Conservation (phyloP, 345 rosid species). For the Balakata baccata region DNA sequence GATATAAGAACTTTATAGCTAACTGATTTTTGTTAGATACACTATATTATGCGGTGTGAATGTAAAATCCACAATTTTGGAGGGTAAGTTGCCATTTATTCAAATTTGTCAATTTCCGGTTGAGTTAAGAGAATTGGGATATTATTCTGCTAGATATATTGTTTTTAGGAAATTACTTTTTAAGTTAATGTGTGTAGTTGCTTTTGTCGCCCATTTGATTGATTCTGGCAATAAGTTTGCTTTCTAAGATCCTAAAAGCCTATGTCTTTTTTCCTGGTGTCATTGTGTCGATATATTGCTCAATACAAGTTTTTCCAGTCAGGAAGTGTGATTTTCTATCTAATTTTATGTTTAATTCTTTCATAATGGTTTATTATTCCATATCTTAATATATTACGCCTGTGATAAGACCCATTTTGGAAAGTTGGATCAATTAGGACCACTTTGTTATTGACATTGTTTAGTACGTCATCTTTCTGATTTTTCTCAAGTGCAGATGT, state of each 20-base stretch:
- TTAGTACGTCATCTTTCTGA: neutral
- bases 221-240: neutral
- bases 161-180: neutral
- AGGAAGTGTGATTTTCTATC: neutral
- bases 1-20: neutral
- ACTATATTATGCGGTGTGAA: neutral
- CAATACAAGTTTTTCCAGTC: neutral
- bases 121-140: neutral
- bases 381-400: neutral
- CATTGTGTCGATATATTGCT: neutral
- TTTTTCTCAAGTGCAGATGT: neutral
- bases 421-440: neutral
- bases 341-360: neutral
- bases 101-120: neutral
- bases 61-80: neutral
- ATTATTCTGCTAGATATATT: conserved; percentile 1
- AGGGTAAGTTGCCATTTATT: neutral
- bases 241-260: neutral
- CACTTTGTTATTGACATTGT: neutral
- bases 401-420: neutral
- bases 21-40: neutral
- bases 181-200: neutral
- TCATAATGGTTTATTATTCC: neutral
- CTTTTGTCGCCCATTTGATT: neutral
- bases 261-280: neutral